Base-by-base conservation (phyloP, 2,329 filamentous ascomycete species). In the Colletotrichum sp. region DNA sequence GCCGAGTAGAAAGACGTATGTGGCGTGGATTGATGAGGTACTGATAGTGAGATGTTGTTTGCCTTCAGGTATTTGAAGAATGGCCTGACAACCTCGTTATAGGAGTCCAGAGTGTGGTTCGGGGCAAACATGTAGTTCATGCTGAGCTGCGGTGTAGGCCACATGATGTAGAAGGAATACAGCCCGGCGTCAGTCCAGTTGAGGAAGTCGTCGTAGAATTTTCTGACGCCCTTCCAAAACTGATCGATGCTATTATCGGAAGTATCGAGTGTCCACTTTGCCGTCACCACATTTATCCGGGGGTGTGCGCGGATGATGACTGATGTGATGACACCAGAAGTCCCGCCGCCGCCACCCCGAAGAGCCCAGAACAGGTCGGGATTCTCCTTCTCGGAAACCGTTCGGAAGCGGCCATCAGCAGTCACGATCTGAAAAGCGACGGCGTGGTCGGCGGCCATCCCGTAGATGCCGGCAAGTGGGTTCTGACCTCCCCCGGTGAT, bases 401-500 rank as follows among this genome's bases (percentile, higher is more conserved):
- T 86, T 2, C 91, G 73, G 15, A 86, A 76, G 13, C 83, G 70
- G 2, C 90, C 90, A 18, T 79, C 78, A 0, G 85, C 87, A 8
- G 86, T 88, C 21, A 93, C 84, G 2, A 91, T 88, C 72, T 90
- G 85, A 69, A 84, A 88, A 73, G 87, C 84, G 5, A 93, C 82
- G 0, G 88, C 85, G 59, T 93, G 87, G 75, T 93, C 91, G 0
- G 90, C 90, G 15, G 81, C 88, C 0, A 93, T 83, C 7, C 91
- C 92, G 62, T 88, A 89, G 15, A 79, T 81, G 2, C 87, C 87
- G 34, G 83, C 84, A 2, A 93, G 82, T 0, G 86, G 83, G 1
- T 86, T 87, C 77, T 92, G 90, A 0, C 92, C 91, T 16, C 90
- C 91, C 8, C 90, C 90, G 78, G 91, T 89, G 4, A 83, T 86